Percentiles rank a stretch among this genome's conserved stretches.
These are phyloP conservation scores for Pleurozium schreberi DNA, from an alignment of 225 moss, liverwort and hornwort genomes.

Conservation along the genomic window DNA sequence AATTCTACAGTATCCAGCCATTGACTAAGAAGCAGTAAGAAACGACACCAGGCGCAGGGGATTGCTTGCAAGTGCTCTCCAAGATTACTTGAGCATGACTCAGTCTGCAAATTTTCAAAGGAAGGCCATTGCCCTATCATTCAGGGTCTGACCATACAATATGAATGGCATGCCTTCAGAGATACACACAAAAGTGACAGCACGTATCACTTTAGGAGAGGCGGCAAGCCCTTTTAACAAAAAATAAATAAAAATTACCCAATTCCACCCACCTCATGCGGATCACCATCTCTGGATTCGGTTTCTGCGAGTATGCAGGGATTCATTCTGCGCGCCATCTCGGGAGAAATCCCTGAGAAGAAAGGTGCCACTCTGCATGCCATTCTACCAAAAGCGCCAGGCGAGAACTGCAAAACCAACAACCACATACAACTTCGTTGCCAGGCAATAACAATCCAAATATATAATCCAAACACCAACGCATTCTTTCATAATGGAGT, in stretches of 20 bases:
- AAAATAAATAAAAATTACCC: background rate
- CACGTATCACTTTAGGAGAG: background rate
- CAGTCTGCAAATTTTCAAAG: background rate
- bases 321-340: conserved; percentile 18
- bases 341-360: conserved; percentile 29
- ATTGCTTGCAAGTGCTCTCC: background rate
- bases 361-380: conserved; percentile 27
- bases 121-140: background rate
- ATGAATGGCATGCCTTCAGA: background rate
- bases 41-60: background rate
- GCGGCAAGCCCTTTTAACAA: background rate
- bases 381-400: conserved; percentile 5
- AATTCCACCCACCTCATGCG: background rate
- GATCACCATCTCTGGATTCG: background rate
- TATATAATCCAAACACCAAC: background rate
- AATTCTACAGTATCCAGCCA: background rate
- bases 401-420: conserved; percentile 10
- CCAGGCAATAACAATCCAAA: background rate
- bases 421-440: background rate
- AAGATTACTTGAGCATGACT: background rate
- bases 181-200: background rate
- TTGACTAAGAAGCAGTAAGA: background rate
- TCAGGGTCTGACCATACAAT: background rate
- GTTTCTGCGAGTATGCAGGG: background rate
- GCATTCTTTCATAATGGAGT: background rate